Percentiles rank a stretch among this genome's conserved stretches.
These are phyloP conservation scores for Phalaenopsis hybrid DNA, from an alignment of 116 monocot genomes.

Conservation along the genomic window DNA sequence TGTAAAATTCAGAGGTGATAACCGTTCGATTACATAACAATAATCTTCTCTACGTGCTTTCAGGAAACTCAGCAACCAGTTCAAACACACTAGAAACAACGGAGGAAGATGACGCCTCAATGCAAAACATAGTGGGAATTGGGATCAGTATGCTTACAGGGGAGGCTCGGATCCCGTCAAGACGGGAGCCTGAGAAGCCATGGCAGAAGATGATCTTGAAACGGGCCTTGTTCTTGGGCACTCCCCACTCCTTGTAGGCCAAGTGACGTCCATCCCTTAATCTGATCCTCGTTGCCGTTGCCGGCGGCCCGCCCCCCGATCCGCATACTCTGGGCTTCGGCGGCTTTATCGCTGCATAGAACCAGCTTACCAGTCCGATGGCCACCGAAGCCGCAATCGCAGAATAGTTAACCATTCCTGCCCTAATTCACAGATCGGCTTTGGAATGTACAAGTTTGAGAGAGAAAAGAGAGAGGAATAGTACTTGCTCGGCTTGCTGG, in stretches of 20 bases:
- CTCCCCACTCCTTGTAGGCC: constrained; percentile 54
- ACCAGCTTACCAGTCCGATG: constrained; percentile 29
- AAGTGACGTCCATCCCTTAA: constrained; percentile 44
- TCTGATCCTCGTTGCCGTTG: constrained; percentile 41
- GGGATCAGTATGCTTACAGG: constrained; percentile 15
- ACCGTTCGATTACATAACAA: too few relatives aligned
- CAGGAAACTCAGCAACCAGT: too few relatives aligned
- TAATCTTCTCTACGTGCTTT: too few relatives aligned
- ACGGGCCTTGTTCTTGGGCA: constrained; percentile 19
- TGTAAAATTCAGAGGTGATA: too few relatives aligned
- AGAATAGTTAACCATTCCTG: neutral
- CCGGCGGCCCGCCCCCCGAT: constrained; percentile 42
- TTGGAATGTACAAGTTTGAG: neutral
- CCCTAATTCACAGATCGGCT: neutral
- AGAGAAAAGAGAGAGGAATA: neutral
- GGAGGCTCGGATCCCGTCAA: constrained; percentile 31
- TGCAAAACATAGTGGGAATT: neutral
- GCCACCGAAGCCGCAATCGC: constrained; percentile 19
- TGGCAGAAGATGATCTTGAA: constrained; percentile 57
- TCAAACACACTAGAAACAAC: too few relatives aligned
- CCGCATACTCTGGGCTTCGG: constrained; percentile 31
- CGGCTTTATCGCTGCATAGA: constrained; percentile 29
- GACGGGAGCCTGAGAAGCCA: constrained; percentile 40
- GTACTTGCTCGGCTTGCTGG: too few relatives aligned
- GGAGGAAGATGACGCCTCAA: too few relatives aligned